Conservation (phyloP, 306 rosid genomes). For the Ziziphus jujuba region DNA sequence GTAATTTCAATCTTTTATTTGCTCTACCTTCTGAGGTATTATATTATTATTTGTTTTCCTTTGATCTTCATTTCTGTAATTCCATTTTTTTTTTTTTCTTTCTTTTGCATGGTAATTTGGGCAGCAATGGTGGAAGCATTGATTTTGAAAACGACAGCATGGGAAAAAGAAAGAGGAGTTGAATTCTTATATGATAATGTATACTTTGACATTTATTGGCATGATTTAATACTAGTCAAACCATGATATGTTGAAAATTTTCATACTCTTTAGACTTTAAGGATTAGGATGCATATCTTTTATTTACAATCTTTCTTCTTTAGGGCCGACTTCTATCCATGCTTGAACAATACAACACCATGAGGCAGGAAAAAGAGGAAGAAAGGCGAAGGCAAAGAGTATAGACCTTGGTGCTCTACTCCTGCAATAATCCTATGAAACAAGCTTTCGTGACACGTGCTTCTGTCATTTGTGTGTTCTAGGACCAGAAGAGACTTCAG, state of each 20-base stretch:
- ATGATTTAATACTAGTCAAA: background rate
- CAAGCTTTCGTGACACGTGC: background rate
- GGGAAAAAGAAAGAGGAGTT: slow-evolving; percentile 66
- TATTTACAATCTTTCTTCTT: slow-evolving; percentile 15
- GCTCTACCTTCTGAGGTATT: background rate
- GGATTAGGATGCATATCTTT: slow-evolving; percentile 1
- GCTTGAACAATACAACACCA: slow-evolving; percentile 53
- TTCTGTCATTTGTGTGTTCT: background rate
- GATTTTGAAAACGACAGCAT: slow-evolving; percentile 52
- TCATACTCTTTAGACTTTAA: background rate
- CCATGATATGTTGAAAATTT: background rate
- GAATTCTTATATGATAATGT: slow-evolving; percentile 68
- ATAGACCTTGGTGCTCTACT: background rate
- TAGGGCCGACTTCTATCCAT: slow-evolving; percentile 56
- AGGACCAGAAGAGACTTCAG: slow-evolving; percentile 46
- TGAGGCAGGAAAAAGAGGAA: slow-evolving; percentile 69
- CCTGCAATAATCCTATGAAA: background rate
- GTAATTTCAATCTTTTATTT: too few species aligned
- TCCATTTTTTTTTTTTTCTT: background rate
- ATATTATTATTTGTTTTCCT: background rate
- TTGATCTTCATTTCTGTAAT: background rate
- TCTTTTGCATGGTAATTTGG: slow-evolving; percentile 12
- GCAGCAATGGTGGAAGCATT: slow-evolving; percentile 70
- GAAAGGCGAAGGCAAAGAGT: slow-evolving; percentile 71
- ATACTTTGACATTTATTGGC: slow-evolving; percentile 3